Percentiles rank a stretch among this genome's conserved stretches.
Evolutionary conservation across 2,329 filamentous ascomycete genomes (phyloP).

Genomic region (Diaporthe batatas): DNA sequence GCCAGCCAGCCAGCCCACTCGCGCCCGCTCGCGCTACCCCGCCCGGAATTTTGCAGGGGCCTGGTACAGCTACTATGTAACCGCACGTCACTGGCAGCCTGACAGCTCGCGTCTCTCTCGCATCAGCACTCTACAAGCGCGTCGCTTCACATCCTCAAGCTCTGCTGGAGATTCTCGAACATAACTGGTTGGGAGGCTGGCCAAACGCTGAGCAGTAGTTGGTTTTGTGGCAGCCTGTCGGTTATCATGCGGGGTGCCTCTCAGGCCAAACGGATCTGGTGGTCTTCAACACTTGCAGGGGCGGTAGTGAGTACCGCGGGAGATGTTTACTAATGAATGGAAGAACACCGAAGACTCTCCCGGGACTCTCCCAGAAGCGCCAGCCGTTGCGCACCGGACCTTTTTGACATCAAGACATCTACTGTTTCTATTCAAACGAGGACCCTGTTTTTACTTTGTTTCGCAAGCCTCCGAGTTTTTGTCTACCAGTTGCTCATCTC

Average conservation of each 20-base stretch:
- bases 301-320: background rate
- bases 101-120: conserved; percentile 38
- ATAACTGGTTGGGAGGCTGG: conserved; percentile 1
- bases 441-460: conserved; percentile 12
- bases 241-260: background rate
- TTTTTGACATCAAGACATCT: conserved; percentile 19
- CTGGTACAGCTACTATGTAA: conserved; percentile 33
- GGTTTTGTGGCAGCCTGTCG: background rate
- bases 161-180: background rate
- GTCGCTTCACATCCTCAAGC: conserved; percentile 14
- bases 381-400: background rate
- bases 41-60: conserved; percentile 37
- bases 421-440: conserved; percentile 21
- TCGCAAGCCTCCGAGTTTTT: conserved; percentile 12
- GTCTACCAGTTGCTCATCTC: conserved; percentile 34
- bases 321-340: conserved; percentile 28
- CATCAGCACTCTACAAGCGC: conserved; percentile 38
- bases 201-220: background rate
- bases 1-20: conserved; percentile 27
- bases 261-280: background rate
- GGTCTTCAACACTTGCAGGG: background rate
- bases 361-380: conserved; percentile 5
- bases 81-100: conserved; percentile 38
- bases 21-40: conserved; percentile 32
- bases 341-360: conserved; percentile 5